Conservation (phyloP, 2,329 filamentous ascomycete species). For the Phaeomoniella chlamydospora region DNA sequence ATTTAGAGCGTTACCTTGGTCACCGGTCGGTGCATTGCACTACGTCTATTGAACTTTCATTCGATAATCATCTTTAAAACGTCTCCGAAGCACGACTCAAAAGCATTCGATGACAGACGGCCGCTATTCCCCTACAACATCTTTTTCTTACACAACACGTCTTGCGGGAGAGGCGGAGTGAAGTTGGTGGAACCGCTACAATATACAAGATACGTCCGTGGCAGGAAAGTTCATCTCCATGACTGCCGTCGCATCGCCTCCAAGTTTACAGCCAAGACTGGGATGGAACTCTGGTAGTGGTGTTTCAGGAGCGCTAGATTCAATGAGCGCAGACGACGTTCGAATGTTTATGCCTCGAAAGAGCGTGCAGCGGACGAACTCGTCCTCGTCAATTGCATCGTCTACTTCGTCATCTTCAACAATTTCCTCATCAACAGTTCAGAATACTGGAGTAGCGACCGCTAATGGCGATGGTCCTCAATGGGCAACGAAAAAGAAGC, state of each 20-base stretch:
- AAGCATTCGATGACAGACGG: too few species aligned
- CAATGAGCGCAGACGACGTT: constrained; percentile 73
- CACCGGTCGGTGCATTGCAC: too few species aligned
- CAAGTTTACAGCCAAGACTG: constrained; percentile 47
- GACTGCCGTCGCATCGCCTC: constrained; percentile 53
- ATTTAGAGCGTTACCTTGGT: too few species aligned
- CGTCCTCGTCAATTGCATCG: constrained; percentile 65
- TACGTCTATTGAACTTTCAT: too few species aligned
- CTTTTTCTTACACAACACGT: too few species aligned
- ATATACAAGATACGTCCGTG: too few species aligned
- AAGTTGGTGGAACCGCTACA: too few species aligned
- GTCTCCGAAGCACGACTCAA: too few species aligned
- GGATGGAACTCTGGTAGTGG: constrained; percentile 47
- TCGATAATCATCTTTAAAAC: too few species aligned
- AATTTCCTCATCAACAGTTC: constrained; percentile 10
- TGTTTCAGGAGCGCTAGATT: constrained; percentile 46
- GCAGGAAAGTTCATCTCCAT: too few species aligned
- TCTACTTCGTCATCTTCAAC: constrained; percentile 18
- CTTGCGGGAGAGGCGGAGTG: too few species aligned
- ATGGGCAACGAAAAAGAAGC: constrained; percentile 30
- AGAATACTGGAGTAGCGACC: constrained; percentile 20
- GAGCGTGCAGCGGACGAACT: constrained; percentile 72
- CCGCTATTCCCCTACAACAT: too few species aligned
- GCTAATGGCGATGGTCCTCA: constrained; percentile 20
- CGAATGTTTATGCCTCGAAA: constrained; percentile 87